phyloP scores from a whole-genome alignment of 192 early-diverging fungal species.

The Polychytrium aggregatum region DNA sequence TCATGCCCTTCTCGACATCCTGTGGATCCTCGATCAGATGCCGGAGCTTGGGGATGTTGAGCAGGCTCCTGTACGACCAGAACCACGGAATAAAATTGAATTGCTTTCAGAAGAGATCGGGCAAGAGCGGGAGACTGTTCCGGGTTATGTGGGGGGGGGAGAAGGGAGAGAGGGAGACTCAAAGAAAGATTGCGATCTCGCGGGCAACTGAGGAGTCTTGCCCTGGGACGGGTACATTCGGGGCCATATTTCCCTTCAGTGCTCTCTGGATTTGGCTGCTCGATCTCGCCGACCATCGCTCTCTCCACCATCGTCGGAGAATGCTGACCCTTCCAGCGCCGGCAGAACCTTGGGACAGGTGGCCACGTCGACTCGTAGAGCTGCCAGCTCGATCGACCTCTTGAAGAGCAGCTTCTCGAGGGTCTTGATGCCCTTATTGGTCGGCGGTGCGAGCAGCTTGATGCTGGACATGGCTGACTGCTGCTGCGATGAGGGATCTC shows the following conservation, averaged over 20 bases:
- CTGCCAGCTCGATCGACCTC: conserved; percentile 44
- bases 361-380: conserved; percentile 48
- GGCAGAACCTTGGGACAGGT: conserved; percentile 38
- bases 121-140: conserved; percentile 1
- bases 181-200: not conserved
- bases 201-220: no score
- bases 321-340: conserved; percentile 24
- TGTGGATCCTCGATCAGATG: conserved; percentile 9
- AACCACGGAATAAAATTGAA: not conserved
- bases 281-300: no score
- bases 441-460: conserved; percentile 35
- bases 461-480: not conserved
- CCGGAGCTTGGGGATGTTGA: conserved; percentile 8
- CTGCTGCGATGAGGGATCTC: no score
- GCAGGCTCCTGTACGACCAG: not conserved
- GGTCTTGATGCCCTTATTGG: conserved; percentile 53
- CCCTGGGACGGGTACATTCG: no score
- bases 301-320: no score
- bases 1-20: not conserved
- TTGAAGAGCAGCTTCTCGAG: conserved; percentile 59
- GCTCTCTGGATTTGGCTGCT: no score
- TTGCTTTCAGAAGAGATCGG: conserved; percentile 2
- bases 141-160: not conserved
- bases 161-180: not conserved
- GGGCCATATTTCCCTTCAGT: no score